Conservation (phyloP, 2,329 filamentous ascomycete genomes). For the Bisporella sp. region DNA sequence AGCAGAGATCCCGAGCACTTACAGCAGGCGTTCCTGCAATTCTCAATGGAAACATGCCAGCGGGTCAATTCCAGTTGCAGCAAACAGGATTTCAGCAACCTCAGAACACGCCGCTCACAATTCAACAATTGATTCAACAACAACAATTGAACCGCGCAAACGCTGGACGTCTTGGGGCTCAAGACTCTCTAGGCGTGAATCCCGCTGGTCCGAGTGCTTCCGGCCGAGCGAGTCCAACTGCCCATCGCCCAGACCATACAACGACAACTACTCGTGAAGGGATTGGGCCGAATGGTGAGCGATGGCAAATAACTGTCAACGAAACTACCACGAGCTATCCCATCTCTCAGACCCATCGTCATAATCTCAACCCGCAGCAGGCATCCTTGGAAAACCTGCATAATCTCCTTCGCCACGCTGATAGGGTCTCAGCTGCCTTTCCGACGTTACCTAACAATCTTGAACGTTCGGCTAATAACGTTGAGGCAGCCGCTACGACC, state of each 20-base stretch:
- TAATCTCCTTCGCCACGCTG: conserved; percentile 18
- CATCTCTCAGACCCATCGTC: conserved; percentile 7
- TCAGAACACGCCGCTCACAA: background rate
- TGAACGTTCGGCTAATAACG: conserved; percentile 11
- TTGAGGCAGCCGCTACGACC: conserved; percentile 17
- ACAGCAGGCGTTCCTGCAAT: conserved; percentile 3
- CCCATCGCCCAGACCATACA: conserved; percentile 29
- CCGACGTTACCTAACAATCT: background rate
- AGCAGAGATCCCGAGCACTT: conserved; percentile 13
- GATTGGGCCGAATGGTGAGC: conserved; percentile 42
- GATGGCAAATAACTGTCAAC: conserved; percentile 45
- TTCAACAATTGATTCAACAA: conserved; percentile 21
- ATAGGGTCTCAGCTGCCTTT: conserved; percentile 9
- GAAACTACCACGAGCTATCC: conserved; percentile 30
- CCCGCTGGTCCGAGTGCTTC: conserved; percentile 17
- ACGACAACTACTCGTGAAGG: conserved; percentile 42
- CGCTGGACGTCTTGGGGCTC: conserved; percentile 17
- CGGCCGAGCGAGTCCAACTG: conserved; percentile 20
- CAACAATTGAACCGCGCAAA: conserved; percentile 19
- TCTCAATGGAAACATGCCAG: conserved; percentile 7
- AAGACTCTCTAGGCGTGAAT: conserved; percentile 10
- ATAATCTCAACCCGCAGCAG: conserved; percentile 9
- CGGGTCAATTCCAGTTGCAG: conserved; percentile 9
- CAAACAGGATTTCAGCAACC: conserved; percentile 6
- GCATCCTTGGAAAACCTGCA: conserved; percentile 18